Conservation (phyloP, 805 yeast genomes). For the Saccharomycopsis schoenii region DNA sequence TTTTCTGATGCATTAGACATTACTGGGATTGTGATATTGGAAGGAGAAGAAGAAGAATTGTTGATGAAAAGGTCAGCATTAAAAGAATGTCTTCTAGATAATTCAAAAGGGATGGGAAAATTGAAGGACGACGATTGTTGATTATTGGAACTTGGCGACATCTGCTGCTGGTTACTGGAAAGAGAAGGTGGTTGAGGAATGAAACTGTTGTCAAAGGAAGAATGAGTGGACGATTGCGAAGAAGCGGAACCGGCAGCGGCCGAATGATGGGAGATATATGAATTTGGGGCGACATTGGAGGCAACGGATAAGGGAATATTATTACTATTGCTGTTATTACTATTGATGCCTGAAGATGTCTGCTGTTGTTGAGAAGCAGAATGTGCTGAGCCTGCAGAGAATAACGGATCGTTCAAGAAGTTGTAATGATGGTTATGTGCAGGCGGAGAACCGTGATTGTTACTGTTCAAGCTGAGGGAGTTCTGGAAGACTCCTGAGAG, state of each 20-base stretch:
- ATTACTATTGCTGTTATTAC: neutral
- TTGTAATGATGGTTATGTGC: neutral
- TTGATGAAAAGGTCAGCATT: conserved; percentile 45
- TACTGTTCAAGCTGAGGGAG: neutral
- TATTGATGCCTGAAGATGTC: neutral
- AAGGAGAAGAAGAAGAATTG: conserved; percentile 18
- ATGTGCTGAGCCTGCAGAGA: neutral
- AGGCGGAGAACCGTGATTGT: neutral
- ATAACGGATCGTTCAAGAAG: neutral
- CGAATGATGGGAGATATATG: neutral
- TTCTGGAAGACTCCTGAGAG: neutral
- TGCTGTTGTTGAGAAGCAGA: neutral
- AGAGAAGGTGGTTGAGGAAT: neutral
- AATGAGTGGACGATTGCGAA: neutral
- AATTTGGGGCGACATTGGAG: neutral
- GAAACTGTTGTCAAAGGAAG: neutral
- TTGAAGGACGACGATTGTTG: neutral
- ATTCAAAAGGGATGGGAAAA: neutral
- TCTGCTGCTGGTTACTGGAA: neutral
- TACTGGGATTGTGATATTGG: neutral
- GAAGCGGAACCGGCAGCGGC: neutral
- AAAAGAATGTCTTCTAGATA: conserved; percentile 61
- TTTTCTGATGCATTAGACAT: neutral
- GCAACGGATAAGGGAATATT: neutral
- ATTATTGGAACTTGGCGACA: neutral